phyloP scores from a whole-genome alignment of 1,139 yeast genomes.

The Suzukiozyma palmioleophila region DNA sequence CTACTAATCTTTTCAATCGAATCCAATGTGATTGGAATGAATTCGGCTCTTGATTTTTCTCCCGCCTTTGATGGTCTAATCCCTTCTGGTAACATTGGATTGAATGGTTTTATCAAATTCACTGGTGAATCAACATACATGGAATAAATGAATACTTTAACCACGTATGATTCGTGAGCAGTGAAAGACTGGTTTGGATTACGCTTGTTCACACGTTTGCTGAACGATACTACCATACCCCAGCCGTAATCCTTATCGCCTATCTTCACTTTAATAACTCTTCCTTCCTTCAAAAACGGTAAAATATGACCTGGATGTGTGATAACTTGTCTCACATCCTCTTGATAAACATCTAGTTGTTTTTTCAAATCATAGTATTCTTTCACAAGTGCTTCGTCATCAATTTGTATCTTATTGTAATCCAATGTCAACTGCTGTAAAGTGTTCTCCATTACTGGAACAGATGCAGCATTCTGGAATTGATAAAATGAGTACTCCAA shows the following conservation, averaged over 20 bases:
- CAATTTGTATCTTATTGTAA: constrained; percentile 49
- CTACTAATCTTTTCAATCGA: constrained; percentile 75
- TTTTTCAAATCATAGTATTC: constrained; percentile 80
- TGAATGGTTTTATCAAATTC: constrained; percentile 63
- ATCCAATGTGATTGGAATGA: constrained; percentile 78
- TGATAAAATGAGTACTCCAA: constrained; percentile 90
- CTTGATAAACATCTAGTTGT: constrained; percentile 64
- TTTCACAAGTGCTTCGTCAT: constrained; percentile 67
- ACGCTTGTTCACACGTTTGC: constrained; percentile 63
- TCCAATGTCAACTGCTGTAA: constrained; percentile 50
- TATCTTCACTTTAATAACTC: constrained; percentile 67
- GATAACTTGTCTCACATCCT: constrained; percentile 79
- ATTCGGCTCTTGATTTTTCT: constrained; percentile 70
- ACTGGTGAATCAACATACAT: constrained; percentile 78
- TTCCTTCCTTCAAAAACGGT: constrained; percentile 84
- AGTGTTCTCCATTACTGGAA: constrained; percentile 75
- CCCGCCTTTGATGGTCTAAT: constrained; percentile 76
- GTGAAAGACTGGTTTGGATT: constrained; percentile 49
- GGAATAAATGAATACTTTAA: constrained; percentile 75
- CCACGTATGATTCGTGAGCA: constrained; percentile 86
- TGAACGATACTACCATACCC: constrained; percentile 83
- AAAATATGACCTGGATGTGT: constrained; percentile 88
- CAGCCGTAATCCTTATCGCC: constrained; percentile 77
- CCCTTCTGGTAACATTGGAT: constrained; percentile 80
- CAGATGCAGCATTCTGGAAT: constrained; percentile 88